Percentiles rank a stretch among this genome's conserved stretches.
These are phyloP conservation scores for Mrakiaceae sp. DNA, from an alignment of 1,284 basidiomycete species.

Conservation along the genomic window DNA sequence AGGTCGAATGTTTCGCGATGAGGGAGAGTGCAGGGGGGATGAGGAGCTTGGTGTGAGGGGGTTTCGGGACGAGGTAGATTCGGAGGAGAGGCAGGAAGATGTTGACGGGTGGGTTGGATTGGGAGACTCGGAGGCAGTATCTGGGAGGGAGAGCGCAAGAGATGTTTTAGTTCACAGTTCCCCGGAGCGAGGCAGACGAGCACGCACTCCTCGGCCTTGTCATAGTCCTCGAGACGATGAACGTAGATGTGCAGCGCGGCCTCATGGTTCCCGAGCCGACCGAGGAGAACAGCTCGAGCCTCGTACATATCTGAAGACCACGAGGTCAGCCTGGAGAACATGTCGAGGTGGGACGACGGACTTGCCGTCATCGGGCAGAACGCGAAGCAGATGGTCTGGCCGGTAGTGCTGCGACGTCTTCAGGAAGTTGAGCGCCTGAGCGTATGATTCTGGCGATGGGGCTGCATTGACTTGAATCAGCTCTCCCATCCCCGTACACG, in stretches of 20 bases:
- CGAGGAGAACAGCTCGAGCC: conserved; percentile 79
- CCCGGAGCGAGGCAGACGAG: neutral
- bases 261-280: conserved; percentile 79
- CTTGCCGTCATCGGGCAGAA: conserved; percentile 62
- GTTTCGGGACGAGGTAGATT: conserved; percentile 65
- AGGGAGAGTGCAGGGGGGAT: conserved; percentile 70
- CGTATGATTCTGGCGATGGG: conserved; percentile 36
- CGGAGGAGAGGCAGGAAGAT: conserved; percentile 78
- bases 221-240: conserved; percentile 65
- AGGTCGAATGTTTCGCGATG: conserved; percentile 68
- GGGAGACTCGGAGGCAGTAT: conserved; percentile 73
- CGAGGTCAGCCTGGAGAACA: neutral
- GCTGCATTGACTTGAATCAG: neutral
- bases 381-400: conserved; percentile 64
- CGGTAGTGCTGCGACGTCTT: conserved; percentile 59
- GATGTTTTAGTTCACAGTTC: neutral
- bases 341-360: neutral
- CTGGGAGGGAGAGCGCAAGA: conserved; percentile 35
- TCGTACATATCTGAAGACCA: conserved; percentile 56
- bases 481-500: neutral
- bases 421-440: conserved; percentile 66
- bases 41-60: conserved; percentile 31
- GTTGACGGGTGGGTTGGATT: conserved; percentile 40
- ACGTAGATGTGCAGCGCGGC: conserved; percentile 88
- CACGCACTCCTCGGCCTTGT: conserved; percentile 76